These are phyloP conservation scores for Pythium volutum DNA, from an alignment of 352 stramenopile genomes.

Conservation along the genomic window DNA sequence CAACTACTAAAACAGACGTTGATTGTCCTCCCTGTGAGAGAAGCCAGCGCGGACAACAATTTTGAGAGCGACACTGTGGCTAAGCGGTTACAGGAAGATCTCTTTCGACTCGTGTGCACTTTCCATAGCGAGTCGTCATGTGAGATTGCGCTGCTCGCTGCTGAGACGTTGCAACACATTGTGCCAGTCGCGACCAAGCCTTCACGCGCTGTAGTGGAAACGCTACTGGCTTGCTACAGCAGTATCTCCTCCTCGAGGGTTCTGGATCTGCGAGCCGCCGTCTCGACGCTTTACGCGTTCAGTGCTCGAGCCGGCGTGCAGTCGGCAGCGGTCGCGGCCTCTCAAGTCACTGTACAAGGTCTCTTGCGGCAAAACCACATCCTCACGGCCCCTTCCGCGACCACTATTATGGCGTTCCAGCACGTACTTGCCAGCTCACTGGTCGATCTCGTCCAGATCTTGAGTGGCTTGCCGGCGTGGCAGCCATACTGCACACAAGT, in stretches of 20 bases:
- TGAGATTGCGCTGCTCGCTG: not conserved
- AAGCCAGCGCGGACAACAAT: not conserved
- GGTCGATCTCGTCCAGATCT: not conserved
- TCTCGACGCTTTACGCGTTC: constrained; percentile 30
- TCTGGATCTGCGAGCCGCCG: constrained; percentile 5
- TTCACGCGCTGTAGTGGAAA: not conserved
- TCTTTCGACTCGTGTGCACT: not conserved
- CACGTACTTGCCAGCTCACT: not conserved
- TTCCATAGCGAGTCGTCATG: not conserved
- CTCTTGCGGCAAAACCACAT: constrained; percentile 3
- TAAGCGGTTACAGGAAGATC: not conserved
- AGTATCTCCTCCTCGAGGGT: not conserved
- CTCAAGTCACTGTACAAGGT: not conserved
- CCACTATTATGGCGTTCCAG: not conserved
- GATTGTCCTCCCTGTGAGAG: not conserved
- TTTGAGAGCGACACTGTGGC: not conserved
- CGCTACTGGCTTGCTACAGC: not conserved
- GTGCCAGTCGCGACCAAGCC: not conserved
- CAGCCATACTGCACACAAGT: not conserved
- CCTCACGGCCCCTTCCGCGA: not conserved
- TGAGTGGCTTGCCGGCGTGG: not conserved
- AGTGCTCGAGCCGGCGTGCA: constrained; percentile 12
- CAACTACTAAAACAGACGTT: not conserved
- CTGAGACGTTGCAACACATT: not conserved
- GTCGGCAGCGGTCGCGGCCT: not conserved